Evolutionary conservation across 1,284 basidiomycete genomes (phyloP), one percentile per base, ranked within the genome.

Genomic region (Sphagnurus paluster): DNA sequence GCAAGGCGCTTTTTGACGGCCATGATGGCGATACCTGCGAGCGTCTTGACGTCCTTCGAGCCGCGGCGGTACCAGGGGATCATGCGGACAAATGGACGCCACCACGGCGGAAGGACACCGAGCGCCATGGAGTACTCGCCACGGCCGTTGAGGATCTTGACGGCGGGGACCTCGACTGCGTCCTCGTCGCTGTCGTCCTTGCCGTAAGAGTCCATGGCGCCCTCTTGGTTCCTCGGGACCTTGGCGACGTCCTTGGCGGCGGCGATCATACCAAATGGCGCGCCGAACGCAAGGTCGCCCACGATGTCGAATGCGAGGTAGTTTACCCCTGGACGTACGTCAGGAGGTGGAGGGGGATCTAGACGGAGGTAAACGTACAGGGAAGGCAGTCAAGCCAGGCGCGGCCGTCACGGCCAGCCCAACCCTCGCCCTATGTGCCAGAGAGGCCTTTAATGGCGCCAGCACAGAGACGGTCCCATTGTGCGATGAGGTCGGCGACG

Each of bases 281-380:
- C 78, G 8, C 92, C 92, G 56, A 94, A 94, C 0, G 90, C 89
- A 20, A 92, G 76, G 61, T 90, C 87, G 46, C 87, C 85, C 42
- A 94, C 90, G 57, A 91, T 89, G 66, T 94, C 92, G 63, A 96
- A 96, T 0, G 90, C 90, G 37, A 94, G 84, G 62, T 87, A 77
- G 53, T 76, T 77, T 20, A 61, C 56, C 70, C 68, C 70, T 72
- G 46, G 17, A 26, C 37, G 40, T 34, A 37, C 0, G 44, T 17
- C 32, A 41, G 51, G n/a, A 20, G 9, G 39, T 30, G 39, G 17
- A 40, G n/a, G 24, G 16, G 9, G 24, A 10, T 14, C 17, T 42
- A 40, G 8, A 19, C 39, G 44, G 11, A 26, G 32, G 14, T 17
- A 33, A 2, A 41, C 80, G 48, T 62, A 81, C 86, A 90, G 26